Conservation (phyloP, 768 basidiomycete species). For the Podaxis rugospora region DNA sequence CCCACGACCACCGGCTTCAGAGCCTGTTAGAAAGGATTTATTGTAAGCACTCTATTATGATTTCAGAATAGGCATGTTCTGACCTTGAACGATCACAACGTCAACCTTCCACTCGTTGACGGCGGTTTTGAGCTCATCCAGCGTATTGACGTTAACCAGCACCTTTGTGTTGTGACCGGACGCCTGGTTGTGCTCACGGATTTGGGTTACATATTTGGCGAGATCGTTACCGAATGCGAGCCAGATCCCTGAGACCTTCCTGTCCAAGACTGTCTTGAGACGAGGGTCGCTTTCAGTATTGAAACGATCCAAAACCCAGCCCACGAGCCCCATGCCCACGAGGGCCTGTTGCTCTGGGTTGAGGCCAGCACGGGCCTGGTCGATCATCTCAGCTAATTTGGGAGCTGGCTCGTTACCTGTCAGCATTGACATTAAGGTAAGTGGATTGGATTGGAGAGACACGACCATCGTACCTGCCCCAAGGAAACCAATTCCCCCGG, state of each 20-base stretch:
- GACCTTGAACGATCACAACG: conserved; percentile 64
- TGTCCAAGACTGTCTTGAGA: conserved; percentile 39
- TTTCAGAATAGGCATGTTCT: neutral
- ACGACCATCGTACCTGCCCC: too few species aligned
- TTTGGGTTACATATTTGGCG: conserved; percentile 44
- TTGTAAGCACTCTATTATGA: too few species aligned
- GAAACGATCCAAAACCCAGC: conserved; percentile 50
- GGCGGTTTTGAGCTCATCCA: conserved; percentile 45
- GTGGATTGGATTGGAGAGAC: too few species aligned
- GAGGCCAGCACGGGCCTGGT: neutral
- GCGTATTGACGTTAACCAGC: conserved; percentile 47
- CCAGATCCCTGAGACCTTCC: conserved; percentile 51
- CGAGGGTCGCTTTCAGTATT: conserved; percentile 28
- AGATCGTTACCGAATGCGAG: conserved; percentile 54
- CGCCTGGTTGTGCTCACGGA: conserved; percentile 36
- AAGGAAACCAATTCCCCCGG: neutral
- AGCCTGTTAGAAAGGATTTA: too few species aligned
- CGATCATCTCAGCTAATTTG: neutral
- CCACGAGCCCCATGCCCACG: conserved; percentile 51
- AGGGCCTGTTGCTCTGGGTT: neutral
- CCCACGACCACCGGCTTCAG: neutral
- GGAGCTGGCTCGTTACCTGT: neutral
- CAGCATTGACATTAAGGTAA: neutral
- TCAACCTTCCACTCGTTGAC: conserved; percentile 49
- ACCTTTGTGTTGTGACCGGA: conserved; percentile 22